These are phyloP conservation scores for Neofusicoccum sp. DNA, from an alignment of 2,329 filamentous ascomycete genomes.

Conservation along the genomic window DNA sequence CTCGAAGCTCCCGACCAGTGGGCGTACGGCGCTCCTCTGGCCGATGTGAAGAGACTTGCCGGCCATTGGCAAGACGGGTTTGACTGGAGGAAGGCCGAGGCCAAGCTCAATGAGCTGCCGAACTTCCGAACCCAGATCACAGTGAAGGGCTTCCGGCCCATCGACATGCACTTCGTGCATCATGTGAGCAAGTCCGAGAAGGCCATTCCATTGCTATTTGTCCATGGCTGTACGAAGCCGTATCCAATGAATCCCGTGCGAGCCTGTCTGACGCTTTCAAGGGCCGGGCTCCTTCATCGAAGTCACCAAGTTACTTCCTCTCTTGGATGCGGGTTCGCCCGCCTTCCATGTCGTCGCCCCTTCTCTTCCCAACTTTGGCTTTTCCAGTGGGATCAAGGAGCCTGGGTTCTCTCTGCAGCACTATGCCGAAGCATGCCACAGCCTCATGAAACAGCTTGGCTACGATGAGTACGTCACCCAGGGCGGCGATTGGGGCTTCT, in stretches of 20 bases:
- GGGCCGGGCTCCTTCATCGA: slow-evolving; percentile 69
- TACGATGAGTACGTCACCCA: slow-evolving; percentile 57
- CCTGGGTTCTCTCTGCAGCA: slow-evolving; percentile 59
- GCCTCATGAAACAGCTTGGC: slow-evolving; percentile 66
- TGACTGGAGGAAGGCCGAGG: slow-evolving; percentile 62
- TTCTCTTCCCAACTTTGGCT: slow-evolving; percentile 57
- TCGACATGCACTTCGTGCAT: slow-evolving; percentile 66
- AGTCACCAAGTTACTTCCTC: slow-evolving; percentile 58
- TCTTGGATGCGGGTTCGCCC: slow-evolving; percentile 43
- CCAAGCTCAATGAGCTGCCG: slow-evolving; percentile 58
- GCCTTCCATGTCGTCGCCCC: slow-evolving; percentile 55
- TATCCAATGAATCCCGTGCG: neutral
- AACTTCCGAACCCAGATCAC: slow-evolving; percentile 57
- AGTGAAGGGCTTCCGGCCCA: slow-evolving; percentile 57
- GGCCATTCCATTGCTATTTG: slow-evolving; percentile 65
- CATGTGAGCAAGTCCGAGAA: slow-evolving; percentile 50
- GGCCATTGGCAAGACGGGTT: slow-evolving; percentile 56
- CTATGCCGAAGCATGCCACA: slow-evolving; percentile 64
- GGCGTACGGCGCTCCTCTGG: slow-evolving; percentile 60
- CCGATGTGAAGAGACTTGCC: slow-evolving; percentile 59
- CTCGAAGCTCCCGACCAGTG: slow-evolving; percentile 45
- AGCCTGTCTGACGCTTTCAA: slow-evolving; percentile 21
- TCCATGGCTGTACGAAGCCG: slow-evolving; percentile 57
- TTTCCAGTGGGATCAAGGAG: slow-evolving; percentile 50
- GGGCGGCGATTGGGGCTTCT: slow-evolving; percentile 70